phyloP scores from a whole-genome alignment of 352 stramenopile species.

The Phytophthora brassicae region DNA sequence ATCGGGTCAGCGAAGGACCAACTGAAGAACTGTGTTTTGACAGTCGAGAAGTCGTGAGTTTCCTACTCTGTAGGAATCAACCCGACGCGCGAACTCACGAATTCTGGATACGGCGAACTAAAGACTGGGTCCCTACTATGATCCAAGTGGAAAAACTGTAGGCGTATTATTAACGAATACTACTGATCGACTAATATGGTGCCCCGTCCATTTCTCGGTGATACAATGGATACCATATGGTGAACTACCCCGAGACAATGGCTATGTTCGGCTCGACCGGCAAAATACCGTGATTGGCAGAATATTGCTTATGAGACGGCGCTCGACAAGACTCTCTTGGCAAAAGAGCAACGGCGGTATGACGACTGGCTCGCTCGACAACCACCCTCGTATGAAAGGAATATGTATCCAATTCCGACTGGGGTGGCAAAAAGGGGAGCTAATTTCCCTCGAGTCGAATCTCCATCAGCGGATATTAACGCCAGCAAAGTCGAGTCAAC shows the following conservation, averaged over 20 bases:
- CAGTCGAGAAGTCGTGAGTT: neutral
- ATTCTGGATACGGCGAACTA: no score
- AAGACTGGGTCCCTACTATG: no score
- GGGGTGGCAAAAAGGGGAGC: no score
- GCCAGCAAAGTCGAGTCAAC: no score
- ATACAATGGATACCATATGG: neutral
- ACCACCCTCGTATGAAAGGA: no score
- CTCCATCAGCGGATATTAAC: no score
- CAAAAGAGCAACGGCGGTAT: neutral
- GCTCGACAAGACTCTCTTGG: neutral
- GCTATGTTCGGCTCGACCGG: neutral
- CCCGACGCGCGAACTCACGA: no score
- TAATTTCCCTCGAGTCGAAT: no score
- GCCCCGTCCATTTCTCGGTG: neutral
- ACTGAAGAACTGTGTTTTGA: neutral
- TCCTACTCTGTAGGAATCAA: no score
- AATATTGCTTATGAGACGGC: neutral
- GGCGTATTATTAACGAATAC: neutral
- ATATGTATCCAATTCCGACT: no score
- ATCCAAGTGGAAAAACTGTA: no score
- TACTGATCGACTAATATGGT: neutral
- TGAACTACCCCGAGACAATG: neutral
- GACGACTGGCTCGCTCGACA: no score
- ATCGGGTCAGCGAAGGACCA: neutral
- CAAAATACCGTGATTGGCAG: neutral